Conservation (phyloP, 1,284 basidiomycete genomes). For the Amylostereum chailletii region DNA sequence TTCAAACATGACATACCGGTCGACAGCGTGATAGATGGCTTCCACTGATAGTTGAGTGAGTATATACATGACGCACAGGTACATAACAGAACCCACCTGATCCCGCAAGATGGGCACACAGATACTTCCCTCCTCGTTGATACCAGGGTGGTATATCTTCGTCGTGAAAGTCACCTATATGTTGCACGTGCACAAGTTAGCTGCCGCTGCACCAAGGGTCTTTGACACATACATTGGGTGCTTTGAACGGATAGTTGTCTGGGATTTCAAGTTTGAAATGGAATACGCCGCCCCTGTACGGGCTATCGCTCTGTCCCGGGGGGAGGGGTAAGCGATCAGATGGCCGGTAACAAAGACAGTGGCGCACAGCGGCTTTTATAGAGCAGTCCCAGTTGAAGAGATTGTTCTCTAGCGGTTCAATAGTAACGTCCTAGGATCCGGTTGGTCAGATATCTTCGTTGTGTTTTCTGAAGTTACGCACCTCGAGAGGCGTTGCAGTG, state of each 20-base stretch:
- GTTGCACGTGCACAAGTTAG: neutral
- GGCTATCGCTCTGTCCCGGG: slow-evolving; percentile 56
- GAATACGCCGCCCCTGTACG: slow-evolving; percentile 82
- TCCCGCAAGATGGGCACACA: slow-evolving; percentile 76
- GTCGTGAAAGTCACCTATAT: slow-evolving; percentile 76
- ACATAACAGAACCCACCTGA: slow-evolving; percentile 48
- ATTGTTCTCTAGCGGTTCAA: slow-evolving; percentile 65
- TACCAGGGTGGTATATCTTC: slow-evolving; percentile 88
- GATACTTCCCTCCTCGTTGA: slow-evolving; percentile 84
- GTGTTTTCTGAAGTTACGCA: slow-evolving; percentile 18
- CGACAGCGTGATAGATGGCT: slow-evolving; percentile 74
- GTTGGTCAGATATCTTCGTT: neutral
- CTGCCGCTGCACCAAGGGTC: neutral
- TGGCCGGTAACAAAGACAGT: slow-evolving; percentile 2
- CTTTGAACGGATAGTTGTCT: slow-evolving; percentile 83
- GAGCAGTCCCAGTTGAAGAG: slow-evolving; percentile 71
- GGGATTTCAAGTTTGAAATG: slow-evolving; percentile 66
- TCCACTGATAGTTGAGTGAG: slow-evolving; percentile 56
- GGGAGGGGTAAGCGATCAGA: slow-evolving; percentile 3
- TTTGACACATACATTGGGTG: slow-evolving; percentile 53
- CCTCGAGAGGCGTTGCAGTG: slow-evolving; percentile 50
- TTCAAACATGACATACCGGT: slow-evolving; percentile 37
- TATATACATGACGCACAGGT: neutral
- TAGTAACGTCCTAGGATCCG: slow-evolving; percentile 42
- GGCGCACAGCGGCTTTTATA: slow-evolving; percentile 62